A percentile compares a stretch with the other conserved stretches of the same genome.
phyloP scores from a whole-genome alignment of 116 monocot genomes.

The Posidonia oceanica region DNA sequence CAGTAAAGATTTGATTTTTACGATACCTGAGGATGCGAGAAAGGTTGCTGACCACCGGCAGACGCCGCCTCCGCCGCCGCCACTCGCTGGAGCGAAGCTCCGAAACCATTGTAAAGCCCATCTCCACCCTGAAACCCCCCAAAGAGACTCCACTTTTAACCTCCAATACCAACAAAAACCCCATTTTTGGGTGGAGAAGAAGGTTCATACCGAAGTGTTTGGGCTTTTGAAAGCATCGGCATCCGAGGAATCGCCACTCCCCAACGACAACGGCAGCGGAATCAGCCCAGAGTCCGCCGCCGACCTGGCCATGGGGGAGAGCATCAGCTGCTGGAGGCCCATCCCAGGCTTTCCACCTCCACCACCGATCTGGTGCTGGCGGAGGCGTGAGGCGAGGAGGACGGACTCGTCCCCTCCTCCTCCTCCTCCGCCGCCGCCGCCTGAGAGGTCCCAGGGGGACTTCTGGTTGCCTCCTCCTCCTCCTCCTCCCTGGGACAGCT shows the following conservation, averaged over 20 bases:
- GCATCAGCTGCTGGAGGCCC: conserved; percentile 49
- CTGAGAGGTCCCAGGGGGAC: conserved; percentile 31
- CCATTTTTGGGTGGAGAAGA: background rate
- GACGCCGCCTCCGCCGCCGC: no score
- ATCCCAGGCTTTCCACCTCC: conserved; percentile 33
- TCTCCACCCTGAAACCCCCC: conserved; percentile 34
- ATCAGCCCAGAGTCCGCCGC: conserved; percentile 24
- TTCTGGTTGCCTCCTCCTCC: conserved; percentile 15
- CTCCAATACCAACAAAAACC: background rate
- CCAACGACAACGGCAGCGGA: conserved; percentile 45
- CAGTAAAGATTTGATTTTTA: background rate
- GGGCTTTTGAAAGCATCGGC: conserved; percentile 48
- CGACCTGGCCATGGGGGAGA: conserved; percentile 18
- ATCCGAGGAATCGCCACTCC: conserved; percentile 20
- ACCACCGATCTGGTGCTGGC: conserved; percentile 83
- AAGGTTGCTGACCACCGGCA: conserved; percentile 30
- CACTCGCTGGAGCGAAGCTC: conserved; percentile 35
- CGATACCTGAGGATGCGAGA: conserved; percentile 46
- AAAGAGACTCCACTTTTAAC: background rate
- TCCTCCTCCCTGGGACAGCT: conserved; percentile 12
- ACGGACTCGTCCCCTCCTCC: conserved; percentile 34
- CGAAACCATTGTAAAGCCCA: conserved; percentile 35
- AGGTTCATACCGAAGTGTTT: conserved; percentile 29
- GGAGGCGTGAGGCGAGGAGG: conserved; percentile 65
- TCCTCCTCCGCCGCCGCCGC: conserved; percentile 2